phyloP scores from a whole-genome alignment of 208 protist species.

The Naegleria fowleri region DNA sequence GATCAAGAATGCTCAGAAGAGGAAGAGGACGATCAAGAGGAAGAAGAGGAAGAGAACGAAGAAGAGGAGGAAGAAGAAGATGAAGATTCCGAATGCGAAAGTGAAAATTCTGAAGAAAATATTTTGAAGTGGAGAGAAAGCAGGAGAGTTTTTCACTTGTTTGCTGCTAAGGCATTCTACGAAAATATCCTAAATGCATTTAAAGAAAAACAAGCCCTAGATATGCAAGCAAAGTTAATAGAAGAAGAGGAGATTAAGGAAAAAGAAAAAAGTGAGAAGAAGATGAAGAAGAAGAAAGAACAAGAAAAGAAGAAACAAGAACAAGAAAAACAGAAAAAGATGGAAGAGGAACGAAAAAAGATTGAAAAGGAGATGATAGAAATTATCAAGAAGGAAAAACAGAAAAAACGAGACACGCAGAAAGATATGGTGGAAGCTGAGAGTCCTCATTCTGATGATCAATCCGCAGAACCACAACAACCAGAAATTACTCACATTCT shows the following conservation, averaged over 20 bases:
- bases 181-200: neutral
- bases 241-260: conserved; percentile 18
- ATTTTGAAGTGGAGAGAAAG: conserved; percentile 8
- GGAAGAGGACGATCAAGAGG: neutral
- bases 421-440: neutral
- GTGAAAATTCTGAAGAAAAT: neutral
- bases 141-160: neutral
- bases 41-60: neutral
- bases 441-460: neutral
- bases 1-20: neutral
- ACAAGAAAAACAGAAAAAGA: conserved; percentile 26
- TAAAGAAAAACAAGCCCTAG: conserved; percentile 5
- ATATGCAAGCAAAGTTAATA: conserved; percentile 7
- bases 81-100: neutral
- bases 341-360: conserved; percentile 8
- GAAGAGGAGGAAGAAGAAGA: neutral
- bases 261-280: conserved; percentile 12
- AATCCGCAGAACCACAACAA: neutral
- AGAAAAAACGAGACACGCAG: neutral
- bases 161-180: conserved; percentile 8
- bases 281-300: conserved; percentile 13
- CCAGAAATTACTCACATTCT: neutral
- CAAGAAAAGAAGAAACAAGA: conserved; percentile 17
- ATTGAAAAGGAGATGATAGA: conserved; percentile 25
- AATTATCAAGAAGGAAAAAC: neutral